Evolutionary conservation across 2,329 filamentous ascomycete genomes (phyloP), one percentile per base, ranked within the genome.

Genomic region (Sclerotinia minor): DNA sequence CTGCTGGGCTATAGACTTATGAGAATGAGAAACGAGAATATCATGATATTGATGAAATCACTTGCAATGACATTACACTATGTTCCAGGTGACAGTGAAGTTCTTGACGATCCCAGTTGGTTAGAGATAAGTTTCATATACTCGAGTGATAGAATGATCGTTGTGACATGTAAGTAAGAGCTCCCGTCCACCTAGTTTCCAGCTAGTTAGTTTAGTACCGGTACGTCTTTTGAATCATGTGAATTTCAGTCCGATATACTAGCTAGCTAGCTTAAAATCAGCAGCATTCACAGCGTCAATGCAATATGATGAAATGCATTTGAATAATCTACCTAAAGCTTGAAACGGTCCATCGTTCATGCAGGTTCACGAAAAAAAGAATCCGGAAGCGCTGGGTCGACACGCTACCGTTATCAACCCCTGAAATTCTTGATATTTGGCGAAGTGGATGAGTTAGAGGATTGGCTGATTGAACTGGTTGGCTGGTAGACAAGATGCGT

Each of bases 401-500:
- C 17, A 24, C 32, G 32, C 54, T 57, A 38, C 41, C 13, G 19
- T 24, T 49, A 0, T 29, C 45, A 61, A 50, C 59, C 59, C 59
- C 59, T 61, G 59, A 50, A 50, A 50, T 38, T 38, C 5, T 38
- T 35, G 19, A 61, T 21, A 21, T 61, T 61, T 61, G 45, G 58
- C 58, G 58, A 61, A 49, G 58, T 24, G 44, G 44, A 26, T 19
- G 24, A 44, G 24, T 45, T 41, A 57, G 17, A 41, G 54, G 32
- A 61, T 61, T 50, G 58, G 45, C 38, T 49, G 45, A 50, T 11
- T 32, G 57, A 32, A 21, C 5, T 49, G 58, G 58, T 61, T 49
- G 58, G 45, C 58, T 61, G 58, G 58, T 61, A 61, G 58, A 61
- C 58, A 60, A 60, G 44, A 47, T 60, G 26, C 44, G 29, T 49